These are phyloP conservation scores for Diaporthe vaccinii DNA, from an alignment of 2,329 filamentous ascomycete species.

Conservation along the genomic window DNA sequence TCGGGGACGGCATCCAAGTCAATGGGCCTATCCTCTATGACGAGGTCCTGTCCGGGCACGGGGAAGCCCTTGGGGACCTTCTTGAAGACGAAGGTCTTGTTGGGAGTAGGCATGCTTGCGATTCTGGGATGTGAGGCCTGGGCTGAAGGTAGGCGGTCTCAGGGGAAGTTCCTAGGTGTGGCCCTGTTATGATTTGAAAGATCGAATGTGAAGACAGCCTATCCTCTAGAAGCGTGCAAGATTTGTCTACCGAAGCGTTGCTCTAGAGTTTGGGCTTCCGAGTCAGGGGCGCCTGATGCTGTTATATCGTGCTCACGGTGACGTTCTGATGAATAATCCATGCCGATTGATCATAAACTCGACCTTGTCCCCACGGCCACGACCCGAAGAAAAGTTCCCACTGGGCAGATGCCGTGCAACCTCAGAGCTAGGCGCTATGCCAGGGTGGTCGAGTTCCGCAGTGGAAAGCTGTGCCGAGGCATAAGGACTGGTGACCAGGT, in stretches of 20 bases:
- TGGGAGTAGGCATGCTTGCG: conserved; percentile 58
- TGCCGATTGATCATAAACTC: not conserved
- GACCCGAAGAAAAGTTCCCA: conserved; percentile 10
- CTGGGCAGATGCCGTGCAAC: not conserved
- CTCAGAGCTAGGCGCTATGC: not conserved
- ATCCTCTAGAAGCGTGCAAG: not conserved
- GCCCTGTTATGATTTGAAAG: not conserved
- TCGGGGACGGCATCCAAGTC: conserved; percentile 73
- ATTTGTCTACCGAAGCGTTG: not conserved
- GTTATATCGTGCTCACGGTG: conserved; percentile 25
- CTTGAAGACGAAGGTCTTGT: conserved; percentile 84
- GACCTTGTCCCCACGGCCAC: not conserved
- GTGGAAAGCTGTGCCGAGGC: conserved; percentile 17
- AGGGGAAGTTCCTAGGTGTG: no score
- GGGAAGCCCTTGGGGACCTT: conserved; percentile 76
- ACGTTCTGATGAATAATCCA: conserved; percentile 30
- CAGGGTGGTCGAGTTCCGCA: not conserved
- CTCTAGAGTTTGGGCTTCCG: not conserved
- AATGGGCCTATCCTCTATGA: conserved; percentile 75
- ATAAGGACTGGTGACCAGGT: not conserved
- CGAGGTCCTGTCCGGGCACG: conserved; percentile 78
- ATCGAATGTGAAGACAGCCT: not conserved
- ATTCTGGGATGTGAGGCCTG: conserved; percentile 74
- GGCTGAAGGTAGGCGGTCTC: conserved; percentile 59
- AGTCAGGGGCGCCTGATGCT: conserved; percentile 7